Conservation (phyloP, 1,139 yeast species). For the Lodderomyces theae region DNA sequence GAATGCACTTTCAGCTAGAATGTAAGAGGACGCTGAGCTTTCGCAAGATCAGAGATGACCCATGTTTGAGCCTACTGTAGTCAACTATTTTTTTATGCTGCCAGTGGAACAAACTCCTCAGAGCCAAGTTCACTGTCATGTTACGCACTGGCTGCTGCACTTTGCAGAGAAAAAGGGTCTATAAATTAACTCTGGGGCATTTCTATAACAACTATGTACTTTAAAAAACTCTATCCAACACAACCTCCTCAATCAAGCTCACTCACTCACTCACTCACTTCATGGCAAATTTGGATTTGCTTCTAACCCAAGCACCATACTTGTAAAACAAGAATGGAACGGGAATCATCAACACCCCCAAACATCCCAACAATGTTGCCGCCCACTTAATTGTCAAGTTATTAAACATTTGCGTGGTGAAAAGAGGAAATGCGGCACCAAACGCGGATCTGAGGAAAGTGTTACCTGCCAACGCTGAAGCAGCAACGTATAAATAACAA, state of each 20-base stretch:
- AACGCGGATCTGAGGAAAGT: slow-evolving; percentile 66
- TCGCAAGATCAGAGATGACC: no score
- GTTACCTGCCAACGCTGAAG: slow-evolving; percentile 88
- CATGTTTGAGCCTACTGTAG: no score
- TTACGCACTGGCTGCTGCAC: no score
- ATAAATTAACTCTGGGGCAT: no score
- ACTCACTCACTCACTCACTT: no score
- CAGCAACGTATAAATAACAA: slow-evolving; percentile 69
- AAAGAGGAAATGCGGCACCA: slow-evolving; percentile 52
- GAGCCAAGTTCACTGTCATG: no score
- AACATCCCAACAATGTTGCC: slow-evolving; percentile 68
- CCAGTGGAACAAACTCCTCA: no score
- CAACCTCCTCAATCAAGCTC: not conserved
- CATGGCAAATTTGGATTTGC: slow-evolving; percentile 63
- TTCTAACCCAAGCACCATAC: slow-evolving; percentile 55
- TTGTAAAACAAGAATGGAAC: slow-evolving; percentile 70
- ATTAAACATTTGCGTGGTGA: slow-evolving; percentile 66
- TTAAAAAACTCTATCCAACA: not conserved
- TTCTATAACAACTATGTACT: not conserved
- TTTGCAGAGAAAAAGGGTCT: no score
- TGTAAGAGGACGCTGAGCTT: no score
- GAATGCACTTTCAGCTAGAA: no score
- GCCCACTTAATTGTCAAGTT: slow-evolving; percentile 83
- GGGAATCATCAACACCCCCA: slow-evolving; percentile 61
- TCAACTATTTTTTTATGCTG: no score